Evolutionary conservation across 1,139 yeast genomes (phyloP), one percentile per base, ranked within the genome.

Genomic region (Saccharomyces hybrid): DNA sequence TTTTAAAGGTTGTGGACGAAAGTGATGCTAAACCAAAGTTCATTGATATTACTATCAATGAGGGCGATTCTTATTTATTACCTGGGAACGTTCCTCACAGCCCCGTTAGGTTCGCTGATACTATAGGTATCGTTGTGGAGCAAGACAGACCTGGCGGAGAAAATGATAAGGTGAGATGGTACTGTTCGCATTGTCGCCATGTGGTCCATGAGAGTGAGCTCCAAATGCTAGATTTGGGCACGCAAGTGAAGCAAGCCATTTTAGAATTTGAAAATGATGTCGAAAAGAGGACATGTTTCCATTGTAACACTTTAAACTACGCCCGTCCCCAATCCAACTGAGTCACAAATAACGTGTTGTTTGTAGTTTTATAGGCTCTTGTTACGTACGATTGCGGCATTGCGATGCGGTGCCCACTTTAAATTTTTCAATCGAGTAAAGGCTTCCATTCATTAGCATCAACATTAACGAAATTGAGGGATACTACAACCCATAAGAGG

Each of bases 41-140:
- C 71, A 80, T 75, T 62, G 96, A 88, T 63, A 78, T 91, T 34
- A 75, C 79, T 4, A 90, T 91, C 55, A 75, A 78, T 48, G 96
- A 91, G 66, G 96, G 96, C 12, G 96, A 88, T 64, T 85, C 95
- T 31, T 91, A 88, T 67, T 74, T 91, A 59, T 78, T 91, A 38
- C 96, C 96, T 14, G 84, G 86, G 0, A 88, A 88, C 67, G 79
- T 81, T 2, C 98, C 98, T 1, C 97, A 91, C 69, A 88, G 86
- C 62, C 97, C 98, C 1, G 93, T 88, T 16, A 76, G 98, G 62
- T 91, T 81, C 69, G 86, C 84, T 8, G 75, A 90, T 64, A 89
- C 97, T 0, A 84, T 91, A 31, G 98, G 98, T 0, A 75, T 91
- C 51, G 98, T 91, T 5, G 88, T 91, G n/a, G 98, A 91, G 66